Evolutionary conservation across 495 filamentous ascomycete species (phyloP), one percentile per base, ranked within the genome.

Genomic region (Penicillium goetzii): DNA sequence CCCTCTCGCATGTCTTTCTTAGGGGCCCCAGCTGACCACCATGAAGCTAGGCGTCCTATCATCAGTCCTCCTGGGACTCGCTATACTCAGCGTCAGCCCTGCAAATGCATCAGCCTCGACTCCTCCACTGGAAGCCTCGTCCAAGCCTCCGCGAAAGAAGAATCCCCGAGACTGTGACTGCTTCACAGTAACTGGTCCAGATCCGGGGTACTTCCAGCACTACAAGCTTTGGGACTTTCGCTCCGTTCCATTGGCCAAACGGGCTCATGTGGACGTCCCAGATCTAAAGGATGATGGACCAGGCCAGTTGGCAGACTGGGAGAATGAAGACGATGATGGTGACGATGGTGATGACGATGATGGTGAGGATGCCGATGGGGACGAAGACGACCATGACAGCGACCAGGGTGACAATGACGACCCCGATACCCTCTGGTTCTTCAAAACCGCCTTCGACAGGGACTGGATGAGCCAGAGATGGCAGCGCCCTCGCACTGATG

Each of bases 161-260:
- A 30, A 60, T 23, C 61, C 59, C 17, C 26, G 7, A 10, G 62
- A 66, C 25, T 81, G 78, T 57, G 76, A 80, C 56, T 81, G 78
- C 59, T 81, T 76, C 55, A 70, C 70, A 7, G 72, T 78, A 32
- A 75, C 77, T 0, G 77, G 76, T 4, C 66, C 71, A 0, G 72
- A 78, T 4, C 75, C 72, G 12, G 77, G 80, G 10, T 89, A 85
- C 76, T 91, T 89, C 71, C 80, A 79, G 23, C 77, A 85, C 67
- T 86, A 90, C 76, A 81, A 81, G 38, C 86, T 91, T 72, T 88
- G 83, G 76, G 89, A 92, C 76, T 92, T 88, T 70, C 85, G 89
- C 23, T 52, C 71, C 19, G 68, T 77, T 19, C 64, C 74, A n/a
- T 64, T 77, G 33, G 68, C 26, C 3, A 56, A 38, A 33, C 33